These are phyloP conservation scores for Aureobasidium sp. DNA, from an alignment of 2,329 filamentous ascomycete species.

Conservation along the genomic window DNA sequence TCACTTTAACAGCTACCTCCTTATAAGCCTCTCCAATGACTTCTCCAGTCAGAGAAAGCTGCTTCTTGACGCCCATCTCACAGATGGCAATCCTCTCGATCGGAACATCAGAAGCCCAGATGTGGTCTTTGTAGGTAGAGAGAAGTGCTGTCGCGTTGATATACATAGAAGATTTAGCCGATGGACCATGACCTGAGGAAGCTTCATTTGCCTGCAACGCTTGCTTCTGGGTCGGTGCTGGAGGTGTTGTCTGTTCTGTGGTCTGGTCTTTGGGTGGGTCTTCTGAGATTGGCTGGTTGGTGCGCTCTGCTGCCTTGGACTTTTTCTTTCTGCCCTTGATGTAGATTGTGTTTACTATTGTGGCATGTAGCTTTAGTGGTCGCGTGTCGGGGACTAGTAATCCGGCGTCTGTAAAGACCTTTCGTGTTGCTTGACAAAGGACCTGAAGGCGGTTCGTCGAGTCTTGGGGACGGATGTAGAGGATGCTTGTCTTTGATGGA, in stretches of 20 bases:
- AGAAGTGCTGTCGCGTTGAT: constrained; percentile 37
- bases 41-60: constrained; percentile 43
- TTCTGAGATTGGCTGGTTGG: not conserved
- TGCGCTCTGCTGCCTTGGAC: not conserved
- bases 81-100: constrained; percentile 73
- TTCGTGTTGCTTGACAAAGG: constrained; percentile 53
- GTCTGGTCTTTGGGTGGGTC: not conserved
- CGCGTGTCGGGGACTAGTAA: constrained; percentile 54
- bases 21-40: constrained; percentile 47
- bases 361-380: constrained; percentile 71
- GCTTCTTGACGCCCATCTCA: constrained; percentile 75
- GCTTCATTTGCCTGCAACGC: constrained; percentile 16
- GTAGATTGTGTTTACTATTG: constrained; percentile 80
- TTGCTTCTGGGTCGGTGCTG: no score
- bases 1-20: constrained; percentile 33
- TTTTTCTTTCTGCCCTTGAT: constrained; percentile 37
- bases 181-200: constrained; percentile 26
- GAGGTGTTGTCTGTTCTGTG: not conserved
- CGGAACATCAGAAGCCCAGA: constrained; percentile 63
- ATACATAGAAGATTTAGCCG: constrained; percentile 30
- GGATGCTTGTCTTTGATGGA: constrained; percentile 50
- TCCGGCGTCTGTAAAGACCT: constrained; percentile 48
- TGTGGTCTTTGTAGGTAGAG: constrained; percentile 54
- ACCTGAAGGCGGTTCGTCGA: constrained; percentile 42
- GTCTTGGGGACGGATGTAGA: constrained; percentile 59